A percentile compares a stretch with the other conserved stretches of the same genome.
These are phyloP conservation scores for Phlyctochytrium arcticum DNA, from an alignment of 192 early-diverging fungal genomes.

Conservation along the genomic window DNA sequence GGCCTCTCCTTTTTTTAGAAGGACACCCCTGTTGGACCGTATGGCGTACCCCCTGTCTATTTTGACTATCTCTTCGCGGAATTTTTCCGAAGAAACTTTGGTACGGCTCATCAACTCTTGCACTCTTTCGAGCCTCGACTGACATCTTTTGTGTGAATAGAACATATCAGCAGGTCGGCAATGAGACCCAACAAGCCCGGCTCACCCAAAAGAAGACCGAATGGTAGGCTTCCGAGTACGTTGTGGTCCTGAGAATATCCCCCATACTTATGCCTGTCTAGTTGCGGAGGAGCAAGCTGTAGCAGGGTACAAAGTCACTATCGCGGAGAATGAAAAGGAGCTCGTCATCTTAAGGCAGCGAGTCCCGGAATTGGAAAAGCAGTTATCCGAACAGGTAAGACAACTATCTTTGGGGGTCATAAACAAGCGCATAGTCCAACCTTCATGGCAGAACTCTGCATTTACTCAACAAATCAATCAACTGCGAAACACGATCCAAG, in stretches of 20 bases:
- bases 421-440: neutral
- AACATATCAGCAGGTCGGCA: neutral
- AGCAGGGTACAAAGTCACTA: conserved; percentile 11
- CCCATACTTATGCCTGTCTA: too few species aligned
- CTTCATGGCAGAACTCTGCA: neutral
- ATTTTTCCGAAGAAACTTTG: conserved; percentile 76
- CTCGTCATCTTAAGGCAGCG: neutral
- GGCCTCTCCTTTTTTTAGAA: conserved; percentile 19
- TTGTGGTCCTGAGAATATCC: too few species aligned
- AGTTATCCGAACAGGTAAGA: conserved; percentile 1
- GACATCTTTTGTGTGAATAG: neutral
- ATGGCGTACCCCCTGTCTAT: conserved; percentile 62
- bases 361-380: neutral
- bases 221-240: too few species aligned
- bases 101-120: too few species aligned
- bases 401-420: neutral
- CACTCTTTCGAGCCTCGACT: neutral
- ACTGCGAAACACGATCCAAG: conserved; percentile 10
- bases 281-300: conserved; percentile 16
- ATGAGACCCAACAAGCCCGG: neutral
- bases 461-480: neutral
- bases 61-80: conserved; percentile 85
- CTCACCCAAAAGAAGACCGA: neutral
- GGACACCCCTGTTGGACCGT: conserved; percentile 57
- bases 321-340: conserved; percentile 26